These are phyloP conservation scores for Fusarium sp. DNA, from an alignment of 2,329 filamentous ascomycete species.

Conservation along the genomic window DNA sequence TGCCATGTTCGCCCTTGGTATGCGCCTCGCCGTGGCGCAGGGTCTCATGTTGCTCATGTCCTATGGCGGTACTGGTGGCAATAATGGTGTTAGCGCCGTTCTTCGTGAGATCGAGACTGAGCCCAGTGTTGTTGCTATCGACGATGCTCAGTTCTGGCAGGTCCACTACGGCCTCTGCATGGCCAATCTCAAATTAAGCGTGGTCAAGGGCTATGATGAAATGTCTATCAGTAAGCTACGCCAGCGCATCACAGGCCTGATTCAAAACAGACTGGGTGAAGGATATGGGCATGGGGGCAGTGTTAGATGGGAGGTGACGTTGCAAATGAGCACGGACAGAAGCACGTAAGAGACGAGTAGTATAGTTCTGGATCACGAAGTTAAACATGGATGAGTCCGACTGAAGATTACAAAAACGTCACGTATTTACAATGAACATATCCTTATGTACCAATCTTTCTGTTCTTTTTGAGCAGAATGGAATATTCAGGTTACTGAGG, in stretches of 20 bases:
- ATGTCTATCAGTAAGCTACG: slow-evolving; percentile 76
- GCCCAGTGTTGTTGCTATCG: slow-evolving; percentile 76
- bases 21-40: slow-evolving; percentile 83
- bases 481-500: slow-evolving; percentile 39
- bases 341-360: slow-evolving; percentile 25
- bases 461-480: neutral
- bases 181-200: slow-evolving; percentile 86
- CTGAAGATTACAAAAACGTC: neutral
- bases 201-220: slow-evolving; percentile 72
- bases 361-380: neutral
- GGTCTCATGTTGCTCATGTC: slow-evolving; percentile 97
- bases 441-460: neutral
- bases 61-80: slow-evolving; percentile 60
- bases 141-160: slow-evolving; percentile 97
- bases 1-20: slow-evolving; percentile 88
- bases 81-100: slow-evolving; percentile 71
- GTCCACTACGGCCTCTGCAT: slow-evolving; percentile 97
- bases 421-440: neutral
- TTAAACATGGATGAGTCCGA: neutral
- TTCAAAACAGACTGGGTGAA: slow-evolving; percentile 86
- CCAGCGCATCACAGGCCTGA: slow-evolving; percentile 77
- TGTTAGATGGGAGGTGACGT: slow-evolving; percentile 90
- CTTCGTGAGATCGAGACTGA: slow-evolving; percentile 86
- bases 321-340: slow-evolving; percentile 70
- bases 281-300: slow-evolving; percentile 83